A percentile compares a stretch with the other conserved stretches of the same genome.
These are phyloP conservation scores for Fusarium keratoplasticum DNA, from an alignment of 2,329 filamentous ascomycete genomes.

Conservation along the genomic window DNA sequence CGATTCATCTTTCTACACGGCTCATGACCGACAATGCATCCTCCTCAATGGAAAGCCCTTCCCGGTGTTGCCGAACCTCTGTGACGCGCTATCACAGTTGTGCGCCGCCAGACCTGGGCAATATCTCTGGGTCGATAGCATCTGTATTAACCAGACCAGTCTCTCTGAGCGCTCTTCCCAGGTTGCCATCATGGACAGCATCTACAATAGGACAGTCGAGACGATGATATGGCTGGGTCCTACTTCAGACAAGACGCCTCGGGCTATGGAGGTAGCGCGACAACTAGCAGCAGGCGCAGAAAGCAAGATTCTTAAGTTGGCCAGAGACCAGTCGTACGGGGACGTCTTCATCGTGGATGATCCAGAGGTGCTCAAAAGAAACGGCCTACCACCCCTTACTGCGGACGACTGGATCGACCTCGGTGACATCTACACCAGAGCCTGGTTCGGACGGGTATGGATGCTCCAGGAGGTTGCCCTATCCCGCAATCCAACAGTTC, in stretches of 20 bases:
- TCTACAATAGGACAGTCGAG: conserved; percentile 34
- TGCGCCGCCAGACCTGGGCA: conserved; percentile 18
- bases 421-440: conserved; percentile 29
- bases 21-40: conserved; percentile 5
- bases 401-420: conserved; percentile 26
- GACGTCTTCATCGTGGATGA: conserved; percentile 35
- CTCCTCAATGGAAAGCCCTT: conserved; percentile 24
- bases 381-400: conserved; percentile 33
- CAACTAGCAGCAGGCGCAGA: conserved; percentile 19
- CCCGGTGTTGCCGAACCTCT: conserved; percentile 31
- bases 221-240: conserved; percentile 41
- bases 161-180: conserved; percentile 31
- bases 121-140: conserved; percentile 40
- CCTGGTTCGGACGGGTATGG: conserved; percentile 47
- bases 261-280: conserved; percentile 18
- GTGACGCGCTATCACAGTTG: conserved; percentile 22
- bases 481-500: conserved; percentile 29
- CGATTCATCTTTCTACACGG: background rate
- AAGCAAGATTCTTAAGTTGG: conserved; percentile 28
- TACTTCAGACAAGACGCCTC: conserved; percentile 5
- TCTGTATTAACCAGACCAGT: conserved; percentile 42
- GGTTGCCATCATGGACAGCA: conserved; percentile 37
- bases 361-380: conserved; percentile 13
- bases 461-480: conserved; percentile 45
- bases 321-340: conserved; percentile 17